These are phyloP conservation scores for Sanghuangporus weigelae DNA, from an alignment of 1,284 basidiomycete genomes.

Conservation along the genomic window DNA sequence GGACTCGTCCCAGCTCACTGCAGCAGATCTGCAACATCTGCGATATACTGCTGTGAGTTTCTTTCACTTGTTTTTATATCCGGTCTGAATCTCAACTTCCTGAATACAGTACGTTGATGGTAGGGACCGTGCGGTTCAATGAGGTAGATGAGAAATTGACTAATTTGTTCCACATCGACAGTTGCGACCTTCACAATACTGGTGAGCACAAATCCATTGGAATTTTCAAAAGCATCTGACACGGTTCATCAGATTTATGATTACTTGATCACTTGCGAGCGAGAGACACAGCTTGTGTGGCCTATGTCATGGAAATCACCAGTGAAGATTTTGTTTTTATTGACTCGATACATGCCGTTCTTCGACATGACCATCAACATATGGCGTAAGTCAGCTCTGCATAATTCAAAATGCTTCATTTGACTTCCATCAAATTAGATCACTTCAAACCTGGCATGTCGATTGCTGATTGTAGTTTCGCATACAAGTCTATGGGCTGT, in stretches of 20 bases:
- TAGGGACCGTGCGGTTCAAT: no score
- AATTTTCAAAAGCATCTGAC: background rate
- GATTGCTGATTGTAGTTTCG: background rate
- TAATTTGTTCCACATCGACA: background rate
- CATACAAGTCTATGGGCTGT: background rate
- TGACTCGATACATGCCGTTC: background rate
- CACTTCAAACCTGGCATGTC: background rate
- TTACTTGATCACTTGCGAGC: background rate
- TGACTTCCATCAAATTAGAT: background rate
- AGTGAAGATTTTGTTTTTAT: background rate
- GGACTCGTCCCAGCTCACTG: no score
- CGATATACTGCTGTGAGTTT: no score
- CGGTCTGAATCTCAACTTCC: no score
- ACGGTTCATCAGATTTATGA: background rate
- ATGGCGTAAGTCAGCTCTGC: background rate
- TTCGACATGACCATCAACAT: background rate
- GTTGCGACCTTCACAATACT: background rate
- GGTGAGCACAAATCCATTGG: background rate
- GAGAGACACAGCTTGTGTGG: background rate
- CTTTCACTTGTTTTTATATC: no score
- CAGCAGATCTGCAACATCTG: no score
- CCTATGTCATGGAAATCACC: background rate
- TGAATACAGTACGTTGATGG: no score
- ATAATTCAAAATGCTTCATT: background rate
- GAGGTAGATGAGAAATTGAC: no score